phyloP scores from a whole-genome alignment of 345 rosid genomes.

The Angophora floribunda region DNA sequence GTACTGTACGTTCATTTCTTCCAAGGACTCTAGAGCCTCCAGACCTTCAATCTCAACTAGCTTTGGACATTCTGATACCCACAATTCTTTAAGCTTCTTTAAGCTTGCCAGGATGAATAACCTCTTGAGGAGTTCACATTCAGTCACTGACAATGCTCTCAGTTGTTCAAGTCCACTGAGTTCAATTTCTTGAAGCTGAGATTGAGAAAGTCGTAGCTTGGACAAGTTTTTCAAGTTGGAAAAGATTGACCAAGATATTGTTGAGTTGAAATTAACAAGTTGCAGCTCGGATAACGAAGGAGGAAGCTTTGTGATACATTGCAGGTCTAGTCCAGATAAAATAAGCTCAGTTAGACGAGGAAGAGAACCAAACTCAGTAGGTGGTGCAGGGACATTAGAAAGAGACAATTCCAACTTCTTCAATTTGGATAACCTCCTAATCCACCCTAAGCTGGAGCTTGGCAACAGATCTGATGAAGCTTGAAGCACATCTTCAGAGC shows the following conservation, averaged over 20 bases:
- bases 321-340: neutral
- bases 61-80: neutral
- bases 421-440: neutral
- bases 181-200: neutral
- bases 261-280: neutral
- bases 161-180: neutral
- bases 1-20: neutral
- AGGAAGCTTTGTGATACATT: neutral
- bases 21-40: neutral
- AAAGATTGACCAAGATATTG: neutral
- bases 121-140: neutral
- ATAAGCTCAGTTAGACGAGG: neutral
- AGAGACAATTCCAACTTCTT: neutral
- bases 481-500: neutral
- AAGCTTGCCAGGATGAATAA: neutral
- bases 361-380: neutral
- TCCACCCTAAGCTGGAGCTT: neutral
- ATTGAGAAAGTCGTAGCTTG: neutral
- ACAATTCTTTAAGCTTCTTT: neutral
- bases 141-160: neutral
- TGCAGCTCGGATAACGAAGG: neutral
- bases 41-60: neutral
- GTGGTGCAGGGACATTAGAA: neutral
- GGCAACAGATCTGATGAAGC: neutral
- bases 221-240: neutral